Percentiles rank a stretch among this genome's conserved stretches.
phyloP scores from a whole-genome alignment of 345 rosid species.

The Isatis tinctoria region DNA sequence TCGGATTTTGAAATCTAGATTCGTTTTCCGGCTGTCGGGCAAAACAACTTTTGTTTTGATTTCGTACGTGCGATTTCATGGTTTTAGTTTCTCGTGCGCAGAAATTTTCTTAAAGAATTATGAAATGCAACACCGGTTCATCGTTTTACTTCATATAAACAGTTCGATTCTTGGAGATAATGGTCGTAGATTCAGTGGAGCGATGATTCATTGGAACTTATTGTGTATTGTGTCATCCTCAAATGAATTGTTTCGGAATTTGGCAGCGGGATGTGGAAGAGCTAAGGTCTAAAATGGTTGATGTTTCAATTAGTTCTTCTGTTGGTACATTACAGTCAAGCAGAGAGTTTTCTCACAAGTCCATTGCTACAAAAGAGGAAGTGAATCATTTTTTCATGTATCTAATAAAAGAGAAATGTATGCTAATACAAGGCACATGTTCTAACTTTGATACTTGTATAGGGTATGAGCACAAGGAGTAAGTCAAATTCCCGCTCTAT shows the following conservation, averaged over 20 bases:
- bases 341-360: slow-evolving; percentile 49
- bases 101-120: not conserved
- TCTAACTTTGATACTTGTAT: not conserved
- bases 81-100: not conserved
- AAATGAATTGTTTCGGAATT: not conserved
- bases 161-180: not conserved
- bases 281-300: slow-evolving; percentile 43
- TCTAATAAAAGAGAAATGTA: not conserved
- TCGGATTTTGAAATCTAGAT: not conserved
- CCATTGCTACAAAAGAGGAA: slow-evolving; percentile 50
- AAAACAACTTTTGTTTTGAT: not conserved
- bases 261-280: slow-evolving; percentile 69
- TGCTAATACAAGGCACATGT: no score
- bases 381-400: slow-evolving; percentile 30
- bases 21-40: not conserved
- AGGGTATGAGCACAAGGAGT: slow-evolving; percentile 55
- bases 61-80: not conserved
- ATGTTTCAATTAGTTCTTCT: slow-evolving; percentile 42
- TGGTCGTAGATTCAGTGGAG: slow-evolving; percentile 3
- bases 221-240: not conserved
- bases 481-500: slow-evolving; percentile 54
- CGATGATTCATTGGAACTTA: no score
- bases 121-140: not conserved
- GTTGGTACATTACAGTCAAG: slow-evolving; percentile 22
- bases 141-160: not conserved